Conservation (phyloP, 306 rosid species). For the Sindora glabra region DNA sequence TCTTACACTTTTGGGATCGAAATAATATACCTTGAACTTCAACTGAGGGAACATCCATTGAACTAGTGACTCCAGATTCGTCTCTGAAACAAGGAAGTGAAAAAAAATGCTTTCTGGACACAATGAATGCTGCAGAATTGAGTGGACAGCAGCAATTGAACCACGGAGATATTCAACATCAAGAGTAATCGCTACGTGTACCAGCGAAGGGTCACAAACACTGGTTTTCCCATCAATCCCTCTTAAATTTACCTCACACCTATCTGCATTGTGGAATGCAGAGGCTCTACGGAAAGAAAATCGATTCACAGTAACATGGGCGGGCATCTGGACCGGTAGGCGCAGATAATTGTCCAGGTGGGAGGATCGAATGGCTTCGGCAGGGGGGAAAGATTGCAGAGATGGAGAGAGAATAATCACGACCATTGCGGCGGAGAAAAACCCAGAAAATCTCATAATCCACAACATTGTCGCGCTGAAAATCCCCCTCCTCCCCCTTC, state of each 20-base stretch:
- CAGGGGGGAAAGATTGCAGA: slow-evolving; percentile 62
- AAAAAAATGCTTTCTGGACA: slow-evolving; percentile 80
- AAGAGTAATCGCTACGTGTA: slow-evolving; percentile 78
- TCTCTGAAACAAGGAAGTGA: slow-evolving; percentile 75
- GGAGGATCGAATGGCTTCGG: slow-evolving; percentile 67
- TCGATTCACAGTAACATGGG: slow-evolving; percentile 1
- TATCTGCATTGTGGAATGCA: slow-evolving; percentile 45
- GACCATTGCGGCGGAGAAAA: slow-evolving; percentile 59
- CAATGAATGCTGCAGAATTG: slow-evolving; percentile 61
- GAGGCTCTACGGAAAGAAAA: slow-evolving; percentile 45
- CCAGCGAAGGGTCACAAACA: slow-evolving; percentile 41
- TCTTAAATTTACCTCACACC: slow-evolving; percentile 27
- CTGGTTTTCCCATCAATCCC: neutral
- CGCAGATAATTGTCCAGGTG: slow-evolving; percentile 27
- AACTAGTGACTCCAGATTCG: slow-evolving; percentile 23
- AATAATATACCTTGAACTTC: slow-evolving; percentile 50
- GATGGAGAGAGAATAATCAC: slow-evolving; percentile 59
- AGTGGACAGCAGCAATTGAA: slow-evolving; percentile 71
- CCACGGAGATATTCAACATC: slow-evolving; percentile 77
- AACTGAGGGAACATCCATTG: slow-evolving; percentile 50
- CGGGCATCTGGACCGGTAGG: neutral
- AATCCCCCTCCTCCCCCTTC: slow-evolving; percentile 15
- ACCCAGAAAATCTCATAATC: slow-evolving; percentile 48
- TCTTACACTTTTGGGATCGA: slow-evolving; percentile 34
- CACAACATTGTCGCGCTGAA: slow-evolving; percentile 33